Evolutionary conservation across 2,329 filamentous ascomycete species (phyloP).

Genomic region (Verticillium dahliae): DNA sequence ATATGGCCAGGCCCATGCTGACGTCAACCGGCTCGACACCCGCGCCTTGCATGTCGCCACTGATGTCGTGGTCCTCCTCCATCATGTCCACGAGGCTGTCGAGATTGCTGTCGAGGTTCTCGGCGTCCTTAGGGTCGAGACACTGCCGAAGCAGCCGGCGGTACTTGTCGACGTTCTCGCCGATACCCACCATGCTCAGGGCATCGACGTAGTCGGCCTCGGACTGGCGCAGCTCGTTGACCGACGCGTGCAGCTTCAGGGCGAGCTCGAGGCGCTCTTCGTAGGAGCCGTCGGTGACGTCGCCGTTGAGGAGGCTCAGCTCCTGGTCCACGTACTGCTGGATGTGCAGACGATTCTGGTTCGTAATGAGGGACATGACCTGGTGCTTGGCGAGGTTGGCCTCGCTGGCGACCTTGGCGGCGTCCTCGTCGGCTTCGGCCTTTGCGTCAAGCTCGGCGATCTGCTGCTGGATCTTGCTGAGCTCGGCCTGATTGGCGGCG

Average conservation of each 20-base stretch:
- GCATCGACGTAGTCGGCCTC: conserved; percentile 65
- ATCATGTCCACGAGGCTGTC: conserved; percentile 57
- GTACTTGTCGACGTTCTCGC: conserved; percentile 69
- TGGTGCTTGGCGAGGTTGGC: conserved; percentile 42
- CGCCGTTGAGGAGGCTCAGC: conserved; percentile 44
- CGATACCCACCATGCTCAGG: conserved; percentile 61
- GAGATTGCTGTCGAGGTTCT: conserved; percentile 60
- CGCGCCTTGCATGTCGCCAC: conserved; percentile 23
- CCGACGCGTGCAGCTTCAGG: conserved; percentile 47
- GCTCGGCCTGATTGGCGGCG: conserved; percentile 60
- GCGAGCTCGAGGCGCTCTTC: conserved; percentile 53
- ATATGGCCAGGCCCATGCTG: conserved; percentile 6
- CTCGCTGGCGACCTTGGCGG: conserved; percentile 43
- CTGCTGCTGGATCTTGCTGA: conserved; percentile 53
- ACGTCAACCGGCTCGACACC: conserved; percentile 19
- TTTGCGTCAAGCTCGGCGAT: conserved; percentile 50
- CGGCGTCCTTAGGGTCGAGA: conserved; percentile 58
- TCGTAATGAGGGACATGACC: conserved; percentile 40
- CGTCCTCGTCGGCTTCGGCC: conserved; percentile 48
- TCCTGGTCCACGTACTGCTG: conserved; percentile 46
- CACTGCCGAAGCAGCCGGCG: conserved; percentile 62
- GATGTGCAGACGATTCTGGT: conserved; percentile 46
- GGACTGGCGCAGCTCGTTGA: conserved; percentile 53
- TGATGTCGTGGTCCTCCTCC: conserved; percentile 52
- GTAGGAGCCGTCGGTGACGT: conserved; percentile 36